Evolutionary conservation across 441 rosid species (phyloP).

Genomic region (Brassica hybrid): DNA sequence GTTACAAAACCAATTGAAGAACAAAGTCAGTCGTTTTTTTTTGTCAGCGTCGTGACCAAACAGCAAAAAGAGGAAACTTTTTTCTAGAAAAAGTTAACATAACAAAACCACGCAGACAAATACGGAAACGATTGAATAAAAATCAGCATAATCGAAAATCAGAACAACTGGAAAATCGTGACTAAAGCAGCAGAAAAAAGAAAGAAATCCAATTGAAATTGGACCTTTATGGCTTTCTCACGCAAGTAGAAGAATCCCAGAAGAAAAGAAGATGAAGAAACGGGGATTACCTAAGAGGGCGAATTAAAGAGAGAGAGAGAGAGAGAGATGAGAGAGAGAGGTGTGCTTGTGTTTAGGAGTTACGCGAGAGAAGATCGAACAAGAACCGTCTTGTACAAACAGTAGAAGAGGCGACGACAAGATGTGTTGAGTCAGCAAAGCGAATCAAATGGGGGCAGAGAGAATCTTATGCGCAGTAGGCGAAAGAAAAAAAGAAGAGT

Average conservation of each 20-base stretch:
- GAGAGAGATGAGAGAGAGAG: too few relatives aligned
- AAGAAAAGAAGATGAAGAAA: not conserved
- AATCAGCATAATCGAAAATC: constrained; percentile 11
- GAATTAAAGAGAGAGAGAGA: not conserved
- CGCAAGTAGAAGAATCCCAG: not conserved
- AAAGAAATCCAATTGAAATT: too few relatives aligned
- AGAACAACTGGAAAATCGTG: constrained; percentile 4
- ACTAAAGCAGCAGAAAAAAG: not conserved
- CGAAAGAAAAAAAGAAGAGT: not conserved
- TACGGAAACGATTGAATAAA: not conserved
- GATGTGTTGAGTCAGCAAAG: constrained; percentile 43
- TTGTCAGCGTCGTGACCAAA: not conserved
- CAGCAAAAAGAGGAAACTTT: not conserved
- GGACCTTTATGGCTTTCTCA: not conserved
- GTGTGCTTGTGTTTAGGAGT: constrained; percentile 9
- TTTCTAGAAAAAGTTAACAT: not conserved
- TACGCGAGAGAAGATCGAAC: constrained; percentile 18
- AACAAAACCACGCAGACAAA: not conserved
- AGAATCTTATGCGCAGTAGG: constrained; percentile 34
- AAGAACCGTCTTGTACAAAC: constrained; percentile 10
- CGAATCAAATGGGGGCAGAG: constrained; percentile 39
- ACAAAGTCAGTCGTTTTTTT: too few relatives aligned
- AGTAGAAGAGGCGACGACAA: not conserved
- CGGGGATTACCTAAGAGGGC: constrained; percentile 17
- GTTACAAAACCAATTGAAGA: not conserved